Conservation (phyloP, 352 stramenopile species). For the Phytophthora pistaciae region DNA sequence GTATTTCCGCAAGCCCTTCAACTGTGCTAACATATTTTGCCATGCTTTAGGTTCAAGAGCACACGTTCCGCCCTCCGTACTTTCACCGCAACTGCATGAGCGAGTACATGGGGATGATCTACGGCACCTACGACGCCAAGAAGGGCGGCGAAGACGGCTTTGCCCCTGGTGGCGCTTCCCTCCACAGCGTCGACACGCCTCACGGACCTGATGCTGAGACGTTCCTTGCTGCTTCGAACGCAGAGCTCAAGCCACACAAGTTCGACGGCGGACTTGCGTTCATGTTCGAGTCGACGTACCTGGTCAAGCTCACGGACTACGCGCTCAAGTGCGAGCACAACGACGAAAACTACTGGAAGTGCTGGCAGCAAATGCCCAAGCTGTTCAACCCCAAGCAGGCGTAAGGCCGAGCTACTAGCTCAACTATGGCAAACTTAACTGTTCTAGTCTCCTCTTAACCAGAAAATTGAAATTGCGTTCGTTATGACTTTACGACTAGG, state of each 20-base stretch:
- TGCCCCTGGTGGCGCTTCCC: conserved; percentile 90
- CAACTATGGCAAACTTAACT: conserved; percentile 1
- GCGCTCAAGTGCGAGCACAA: conserved; percentile 89
- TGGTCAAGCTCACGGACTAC: conserved; percentile 91
- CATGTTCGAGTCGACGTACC: conserved; percentile 98
- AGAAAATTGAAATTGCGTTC: conserved; percentile 9
- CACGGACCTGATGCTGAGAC: conserved; percentile 95
- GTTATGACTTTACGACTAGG: conserved; percentile 42
- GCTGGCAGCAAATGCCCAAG: conserved; percentile 94
- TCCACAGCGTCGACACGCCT: conserved; percentile 91
- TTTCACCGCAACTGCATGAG: conserved; percentile 98
- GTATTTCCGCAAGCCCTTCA: conserved; percentile 4
- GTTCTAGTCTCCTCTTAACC: conserved; percentile 5
- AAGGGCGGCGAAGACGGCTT: conserved; percentile 89
- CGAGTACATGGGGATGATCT: conserved; percentile 99
- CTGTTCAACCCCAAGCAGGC: conserved; percentile 74
- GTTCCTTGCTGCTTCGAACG: conserved; percentile 91
- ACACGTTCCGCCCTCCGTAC: conserved; percentile 95
- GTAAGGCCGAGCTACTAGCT: not conserved
- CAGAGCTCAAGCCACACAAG: conserved; percentile 85
- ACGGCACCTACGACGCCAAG: conserved; percentile 97
- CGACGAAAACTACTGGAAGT: conserved; percentile 93
- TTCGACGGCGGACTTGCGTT: conserved; percentile 96
- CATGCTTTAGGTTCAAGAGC: conserved; percentile 74
- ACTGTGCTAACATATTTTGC: not conserved